Evolutionary conservation across 495 filamentous ascomycete species (phyloP).

Genomic region (Xylaria longipes): DNA sequence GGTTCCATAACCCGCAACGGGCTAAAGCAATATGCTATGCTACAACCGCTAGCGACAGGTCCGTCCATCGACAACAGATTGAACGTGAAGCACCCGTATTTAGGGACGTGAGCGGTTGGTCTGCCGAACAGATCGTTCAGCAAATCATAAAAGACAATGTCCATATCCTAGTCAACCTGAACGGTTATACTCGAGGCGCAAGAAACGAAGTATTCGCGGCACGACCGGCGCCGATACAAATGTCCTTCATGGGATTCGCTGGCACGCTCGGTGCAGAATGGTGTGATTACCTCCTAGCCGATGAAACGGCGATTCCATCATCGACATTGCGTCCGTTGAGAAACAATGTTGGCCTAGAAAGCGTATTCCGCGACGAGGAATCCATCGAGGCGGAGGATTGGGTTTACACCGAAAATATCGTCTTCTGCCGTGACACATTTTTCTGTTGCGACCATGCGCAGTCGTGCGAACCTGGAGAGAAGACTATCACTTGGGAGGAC

Average conservation of each 20-base stretch:
- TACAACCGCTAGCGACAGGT: conserved; percentile 92
- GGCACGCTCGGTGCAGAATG: conserved; percentile 96
- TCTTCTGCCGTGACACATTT: conserved; percentile 94
- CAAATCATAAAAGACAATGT: conserved; percentile 94
- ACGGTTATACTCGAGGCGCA: conserved; percentile 97
- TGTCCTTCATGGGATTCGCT: conserved; percentile 99
- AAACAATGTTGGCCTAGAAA: conserved; percentile 73
- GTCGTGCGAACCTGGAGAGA: conserved; percentile 76
- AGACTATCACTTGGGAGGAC: conserved; percentile 76
- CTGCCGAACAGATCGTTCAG: conserved; percentile 81
- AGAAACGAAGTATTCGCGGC: conserved; percentile 98
- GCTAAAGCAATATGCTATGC: conserved; percentile 94
- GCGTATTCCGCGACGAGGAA: conserved; percentile 72
- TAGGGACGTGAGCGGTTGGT: conserved; percentile 85
- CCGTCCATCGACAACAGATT: conserved; percentile 90
- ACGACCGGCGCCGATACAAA: conserved; percentile 92
- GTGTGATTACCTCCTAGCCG: conserved; percentile 97
- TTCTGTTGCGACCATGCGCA: conserved; percentile 99
- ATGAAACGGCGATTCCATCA: conserved; percentile 82
- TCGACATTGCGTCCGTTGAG: conserved; percentile 81
- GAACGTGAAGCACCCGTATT: conserved; percentile 94
- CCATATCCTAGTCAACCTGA: conserved; percentile 96
- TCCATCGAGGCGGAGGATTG: conserved; percentile 71
- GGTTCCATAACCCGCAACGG: conserved; percentile 75
- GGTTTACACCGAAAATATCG: conserved; percentile 97